Percentiles rank a stretch among this genome's conserved stretches.
Conservation (phyloP, 2,329 filamentous ascomycete genomes). For the Chaetothyriales sp. region DNA sequence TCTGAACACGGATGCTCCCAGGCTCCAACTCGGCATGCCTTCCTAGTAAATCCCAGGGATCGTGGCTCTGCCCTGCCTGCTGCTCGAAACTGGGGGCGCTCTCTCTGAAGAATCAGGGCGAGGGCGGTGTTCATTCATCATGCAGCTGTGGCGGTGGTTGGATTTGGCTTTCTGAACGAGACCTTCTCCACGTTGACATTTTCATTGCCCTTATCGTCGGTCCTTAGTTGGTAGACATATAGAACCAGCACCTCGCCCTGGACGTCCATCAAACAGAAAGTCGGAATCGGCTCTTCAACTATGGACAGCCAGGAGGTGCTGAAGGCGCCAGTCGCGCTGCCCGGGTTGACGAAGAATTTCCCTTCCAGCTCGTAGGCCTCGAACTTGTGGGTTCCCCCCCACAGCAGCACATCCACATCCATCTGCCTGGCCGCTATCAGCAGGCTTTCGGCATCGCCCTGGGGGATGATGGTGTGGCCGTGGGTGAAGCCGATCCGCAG, state of each 20-base stretch:
- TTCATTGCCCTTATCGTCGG: constrained; percentile 60
- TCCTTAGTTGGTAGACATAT: constrained; percentile 80
- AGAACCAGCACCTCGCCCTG: constrained; percentile 92
- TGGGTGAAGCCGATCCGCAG: constrained; percentile 56
- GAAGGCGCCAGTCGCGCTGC: constrained; percentile 52
- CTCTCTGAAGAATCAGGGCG: neutral
- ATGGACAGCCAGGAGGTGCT: constrained; percentile 44
- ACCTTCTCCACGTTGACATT: constrained; percentile 76
- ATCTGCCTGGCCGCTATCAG: constrained; percentile 55
- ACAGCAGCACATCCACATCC: constrained; percentile 55
- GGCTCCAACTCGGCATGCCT: neutral
- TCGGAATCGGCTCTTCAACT: constrained; percentile 59
- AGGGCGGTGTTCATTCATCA: neutral
- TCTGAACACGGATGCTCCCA: neutral
- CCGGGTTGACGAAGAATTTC: constrained; percentile 57
- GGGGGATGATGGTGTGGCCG: constrained; percentile 56
- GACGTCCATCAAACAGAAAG: constrained; percentile 95
- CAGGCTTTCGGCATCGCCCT: constrained; percentile 49
- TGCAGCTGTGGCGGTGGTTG: constrained; percentile 16
- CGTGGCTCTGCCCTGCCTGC: neutral
- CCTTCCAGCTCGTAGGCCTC: constrained; percentile 59
- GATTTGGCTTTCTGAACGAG: constrained; percentile 64
- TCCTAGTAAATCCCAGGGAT: neutral
- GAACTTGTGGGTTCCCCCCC: constrained; percentile 55
- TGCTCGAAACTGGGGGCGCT: neutral